Conservation (phyloP, 176 grass and related monocot species). For the Tillandsia leiboldiana region DNA sequence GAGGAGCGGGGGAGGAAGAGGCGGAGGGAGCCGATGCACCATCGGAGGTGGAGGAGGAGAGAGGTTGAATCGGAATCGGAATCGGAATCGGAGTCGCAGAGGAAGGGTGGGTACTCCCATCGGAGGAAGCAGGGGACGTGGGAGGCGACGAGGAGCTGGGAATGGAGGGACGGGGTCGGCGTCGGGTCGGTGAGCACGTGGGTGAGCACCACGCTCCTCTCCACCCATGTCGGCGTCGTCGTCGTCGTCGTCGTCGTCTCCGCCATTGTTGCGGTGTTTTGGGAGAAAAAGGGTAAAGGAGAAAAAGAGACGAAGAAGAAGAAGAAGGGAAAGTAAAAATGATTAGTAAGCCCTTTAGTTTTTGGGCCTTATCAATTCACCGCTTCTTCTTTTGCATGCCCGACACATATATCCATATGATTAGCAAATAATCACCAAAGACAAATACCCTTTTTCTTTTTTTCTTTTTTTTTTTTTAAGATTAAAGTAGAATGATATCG, state of each 20-base stretch:
- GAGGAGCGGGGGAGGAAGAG: slow-evolving; percentile 42
- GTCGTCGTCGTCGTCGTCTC: background rate
- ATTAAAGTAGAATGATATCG: no score
- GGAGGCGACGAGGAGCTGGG: slow-evolving; percentile 64
- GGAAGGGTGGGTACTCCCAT: slow-evolving; percentile 40
- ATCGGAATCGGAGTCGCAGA: slow-evolving; percentile 31
- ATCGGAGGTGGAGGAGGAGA: slow-evolving; percentile 26
- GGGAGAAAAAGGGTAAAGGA: no score
- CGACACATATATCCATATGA: no score
- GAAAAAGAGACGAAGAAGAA: no score
- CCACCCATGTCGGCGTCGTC: slow-evolving; percentile 24
- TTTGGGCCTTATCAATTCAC: no score
- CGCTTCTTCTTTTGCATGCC: no score
- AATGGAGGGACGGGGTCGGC: slow-evolving; percentile 62
- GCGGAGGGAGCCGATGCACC: slow-evolving; percentile 42
- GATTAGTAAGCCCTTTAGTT: no score
- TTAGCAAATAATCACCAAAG: no score
- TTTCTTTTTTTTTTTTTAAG: no score
- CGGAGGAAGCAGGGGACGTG: slow-evolving; percentile 40
- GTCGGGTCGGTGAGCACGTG: slow-evolving; percentile 54
- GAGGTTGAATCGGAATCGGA: background rate
- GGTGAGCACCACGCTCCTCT: slow-evolving; percentile 36
- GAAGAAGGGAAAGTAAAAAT: no score
- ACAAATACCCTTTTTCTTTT: no score
- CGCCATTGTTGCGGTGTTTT: no score